A percentile compares a stretch with the other conserved stretches of the same genome.
Conservation (phyloP, 805 yeast genomes). For the Ogataea glucozyma region DNA sequence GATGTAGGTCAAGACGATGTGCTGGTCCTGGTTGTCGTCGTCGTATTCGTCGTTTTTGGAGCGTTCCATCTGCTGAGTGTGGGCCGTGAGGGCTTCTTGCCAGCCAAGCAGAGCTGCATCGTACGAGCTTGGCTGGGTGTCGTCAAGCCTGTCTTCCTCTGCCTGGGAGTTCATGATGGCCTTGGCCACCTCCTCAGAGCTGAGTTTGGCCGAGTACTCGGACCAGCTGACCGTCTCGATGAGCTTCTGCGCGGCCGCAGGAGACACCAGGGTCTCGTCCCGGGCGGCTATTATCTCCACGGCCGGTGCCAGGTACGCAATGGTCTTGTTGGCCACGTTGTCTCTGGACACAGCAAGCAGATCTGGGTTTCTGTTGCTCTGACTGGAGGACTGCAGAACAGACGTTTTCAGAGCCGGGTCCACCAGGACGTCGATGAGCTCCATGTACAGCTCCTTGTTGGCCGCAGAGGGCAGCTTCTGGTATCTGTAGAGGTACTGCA, state of each 20-base stretch:
- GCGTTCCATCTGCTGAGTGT: slow-evolving; percentile 54
- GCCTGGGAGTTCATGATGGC: slow-evolving; percentile 45
- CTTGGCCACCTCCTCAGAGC: slow-evolving; percentile 72
- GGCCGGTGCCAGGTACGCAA: slow-evolving; percentile 39
- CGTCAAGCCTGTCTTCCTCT: slow-evolving; percentile 35
- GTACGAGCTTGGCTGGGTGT: slow-evolving; percentile 45
- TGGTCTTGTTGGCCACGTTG: slow-evolving; percentile 36
- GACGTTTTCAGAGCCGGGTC: slow-evolving; percentile 62
- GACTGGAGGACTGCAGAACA: slow-evolving; percentile 32
- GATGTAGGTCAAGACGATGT: slow-evolving; percentile 74
- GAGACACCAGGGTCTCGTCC: slow-evolving; percentile 41
- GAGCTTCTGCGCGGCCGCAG: slow-evolving; percentile 22
- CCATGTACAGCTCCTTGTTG: slow-evolving; percentile 47
- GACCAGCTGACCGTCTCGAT: slow-evolving; percentile 48
- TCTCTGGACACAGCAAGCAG: slow-evolving; percentile 50
- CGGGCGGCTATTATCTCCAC: slow-evolving; percentile 37
- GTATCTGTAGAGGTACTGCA: slow-evolving; percentile 50
- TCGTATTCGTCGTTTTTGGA: slow-evolving; percentile 44
- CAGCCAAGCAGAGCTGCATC: slow-evolving; percentile 62
- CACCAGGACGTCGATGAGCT: slow-evolving; percentile 55
- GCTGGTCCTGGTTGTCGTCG: slow-evolving; percentile 65
- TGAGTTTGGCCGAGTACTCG: slow-evolving; percentile 56
- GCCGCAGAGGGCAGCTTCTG: slow-evolving; percentile 23
- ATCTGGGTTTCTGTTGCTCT: slow-evolving; percentile 41
- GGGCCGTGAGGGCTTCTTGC: slow-evolving; percentile 68